phyloP scores from a whole-genome alignment of 2,329 filamentous ascomycete genomes.

The Lomentospora prolificans region DNA sequence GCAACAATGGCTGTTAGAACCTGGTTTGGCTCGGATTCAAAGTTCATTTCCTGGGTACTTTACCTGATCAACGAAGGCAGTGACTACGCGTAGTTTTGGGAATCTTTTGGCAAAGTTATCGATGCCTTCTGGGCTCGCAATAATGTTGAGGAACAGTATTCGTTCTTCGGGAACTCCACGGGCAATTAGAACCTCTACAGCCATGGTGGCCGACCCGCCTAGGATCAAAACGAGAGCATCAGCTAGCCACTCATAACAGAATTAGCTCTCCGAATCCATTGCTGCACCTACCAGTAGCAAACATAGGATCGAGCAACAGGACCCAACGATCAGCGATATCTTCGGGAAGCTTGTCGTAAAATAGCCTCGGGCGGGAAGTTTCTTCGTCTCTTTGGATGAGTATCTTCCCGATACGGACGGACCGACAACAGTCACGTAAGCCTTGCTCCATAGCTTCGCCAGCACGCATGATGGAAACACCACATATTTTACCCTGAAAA shows the following conservation, averaged over 20 bases:
- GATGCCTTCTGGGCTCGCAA: constrained; percentile 91
- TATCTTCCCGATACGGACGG: constrained; percentile 97
- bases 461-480: constrained; percentile 95
- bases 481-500: constrained; percentile 97
- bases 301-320: constrained; percentile 93
- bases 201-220: constrained; percentile 96
- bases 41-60: too few species aligned
- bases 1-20: constrained; percentile 12
- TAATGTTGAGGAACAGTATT: constrained; percentile 92
- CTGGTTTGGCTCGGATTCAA: too few species aligned
- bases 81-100: constrained; percentile 82
- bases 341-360: constrained; percentile 94
- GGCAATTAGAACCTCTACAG: constrained; percentile 82
- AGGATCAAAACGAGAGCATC: neutral
- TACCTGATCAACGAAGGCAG: constrained; percentile 84
- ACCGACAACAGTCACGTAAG: constrained; percentile 88
- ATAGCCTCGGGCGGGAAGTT: constrained; percentile 81
- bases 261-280: neutral
- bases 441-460: constrained; percentile 99
- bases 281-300: constrained; percentile 67
- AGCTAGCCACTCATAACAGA: constrained; percentile 4
- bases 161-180: constrained; percentile 89
- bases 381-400: constrained; percentile 96
- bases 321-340: constrained; percentile 94
- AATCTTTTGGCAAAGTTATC: constrained; percentile 82